Conservation (phyloP, 306 rosid genomes). For the Lithocarpus polystachyus region DNA sequence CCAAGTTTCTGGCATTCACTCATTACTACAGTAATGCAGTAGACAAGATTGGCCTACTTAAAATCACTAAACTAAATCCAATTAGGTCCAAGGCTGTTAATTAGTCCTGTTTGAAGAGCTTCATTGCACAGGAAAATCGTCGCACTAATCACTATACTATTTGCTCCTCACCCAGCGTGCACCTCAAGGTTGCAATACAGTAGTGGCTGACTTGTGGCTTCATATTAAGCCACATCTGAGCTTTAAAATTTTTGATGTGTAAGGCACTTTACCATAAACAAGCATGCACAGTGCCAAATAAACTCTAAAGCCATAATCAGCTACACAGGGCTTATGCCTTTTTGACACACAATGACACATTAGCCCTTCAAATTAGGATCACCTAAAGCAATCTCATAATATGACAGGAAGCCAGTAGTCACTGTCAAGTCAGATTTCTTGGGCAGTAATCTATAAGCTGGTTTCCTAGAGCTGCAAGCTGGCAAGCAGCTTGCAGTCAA, state of each 20-base stretch:
- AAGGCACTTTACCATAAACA: not conserved
- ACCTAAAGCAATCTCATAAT: not conserved
- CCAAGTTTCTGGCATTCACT: not conserved
- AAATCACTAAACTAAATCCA: not conserved
- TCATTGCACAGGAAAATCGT: not conserved
- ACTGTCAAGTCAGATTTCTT: not conserved
- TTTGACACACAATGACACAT: not conserved
- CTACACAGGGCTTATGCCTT: not conserved
- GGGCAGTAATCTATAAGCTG: not conserved
- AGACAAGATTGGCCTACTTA: no score
- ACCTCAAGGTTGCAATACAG: not conserved
- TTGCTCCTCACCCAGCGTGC: not conserved
- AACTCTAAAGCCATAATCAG: not conserved
- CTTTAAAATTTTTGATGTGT: not conserved
- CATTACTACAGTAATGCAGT: not conserved
- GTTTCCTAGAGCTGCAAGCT: not conserved
- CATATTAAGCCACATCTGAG: not conserved
- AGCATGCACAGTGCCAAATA: not conserved
- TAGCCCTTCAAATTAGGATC: not conserved
- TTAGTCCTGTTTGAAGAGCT: not conserved
- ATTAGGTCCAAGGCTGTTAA: not conserved
- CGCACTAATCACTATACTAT: not conserved
- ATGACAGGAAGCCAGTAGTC: not conserved
- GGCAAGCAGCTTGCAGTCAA: not conserved
- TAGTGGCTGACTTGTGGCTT: not conserved